phyloP scores from a whole-genome alignment of 495 filamentous ascomycete genomes.

The Haplographium delicatum region DNA sequence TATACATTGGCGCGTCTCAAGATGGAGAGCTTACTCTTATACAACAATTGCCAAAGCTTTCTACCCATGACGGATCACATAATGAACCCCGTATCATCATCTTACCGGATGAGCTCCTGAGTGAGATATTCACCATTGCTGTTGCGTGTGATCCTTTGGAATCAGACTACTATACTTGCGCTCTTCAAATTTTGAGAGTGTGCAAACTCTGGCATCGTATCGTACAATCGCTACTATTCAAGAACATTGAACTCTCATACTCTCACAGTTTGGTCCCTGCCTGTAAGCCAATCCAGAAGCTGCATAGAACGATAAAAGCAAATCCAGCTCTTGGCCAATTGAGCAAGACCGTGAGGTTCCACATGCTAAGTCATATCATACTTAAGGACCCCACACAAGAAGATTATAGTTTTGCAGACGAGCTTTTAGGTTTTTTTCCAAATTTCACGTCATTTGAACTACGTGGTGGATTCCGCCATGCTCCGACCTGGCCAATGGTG shows the following conservation, averaged over 20 bases:
- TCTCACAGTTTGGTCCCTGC: not conserved
- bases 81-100: not conserved
- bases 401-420: not conserved
- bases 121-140: not conserved
- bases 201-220: not conserved
- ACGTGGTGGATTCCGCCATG: not conserved
- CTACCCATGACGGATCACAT: not conserved
- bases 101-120: not conserved
- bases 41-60: not conserved
- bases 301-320: not conserved
- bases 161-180: not conserved
- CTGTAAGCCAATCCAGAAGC: not conserved
- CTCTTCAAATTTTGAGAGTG: not conserved
- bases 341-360: not conserved
- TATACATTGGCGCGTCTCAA: not conserved
- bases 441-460: not conserved
- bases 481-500: not conserved
- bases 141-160: not conserved
- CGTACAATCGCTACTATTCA: not conserved
- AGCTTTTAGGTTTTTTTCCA: not conserved
- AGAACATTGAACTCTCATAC: not conserved
- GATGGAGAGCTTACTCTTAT: not conserved
- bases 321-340: not conserved
- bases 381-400: not conserved
- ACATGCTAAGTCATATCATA: not conserved